A percentile compares a stretch with the other conserved stretches of the same genome.
Evolutionary conservation across 345 rosid genomes (phyloP).

Genomic region (Erucastrum elatum): DNA sequence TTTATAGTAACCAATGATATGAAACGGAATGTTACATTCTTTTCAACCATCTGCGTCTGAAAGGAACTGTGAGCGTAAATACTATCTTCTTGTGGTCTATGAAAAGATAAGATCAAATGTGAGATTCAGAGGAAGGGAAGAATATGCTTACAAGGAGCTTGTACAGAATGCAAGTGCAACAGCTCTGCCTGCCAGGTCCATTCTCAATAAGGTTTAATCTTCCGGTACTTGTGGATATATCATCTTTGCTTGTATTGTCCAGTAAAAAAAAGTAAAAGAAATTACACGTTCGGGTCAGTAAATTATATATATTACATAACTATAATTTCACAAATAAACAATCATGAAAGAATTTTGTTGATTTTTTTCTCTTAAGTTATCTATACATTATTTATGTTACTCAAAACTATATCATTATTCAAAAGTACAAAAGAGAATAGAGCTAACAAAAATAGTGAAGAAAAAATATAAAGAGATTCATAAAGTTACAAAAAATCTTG

Average conservation of each 20-base stretch:
- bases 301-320: too few species aligned
- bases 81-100: background rate
- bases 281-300: too few species aligned
- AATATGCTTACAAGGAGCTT: slow-evolving; percentile 55
- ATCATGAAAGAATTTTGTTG: background rate
- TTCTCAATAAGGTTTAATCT: slow-evolving; percentile 58
- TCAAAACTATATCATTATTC: background rate
- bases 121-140: slow-evolving; percentile 55
- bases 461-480: background rate
- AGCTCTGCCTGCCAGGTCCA: slow-evolving; percentile 56
- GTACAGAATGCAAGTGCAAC: slow-evolving; percentile 50
- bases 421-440: background rate
- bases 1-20: background rate
- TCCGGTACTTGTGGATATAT: slow-evolving; percentile 35
- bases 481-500: background rate
- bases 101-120: slow-evolving; percentile 56
- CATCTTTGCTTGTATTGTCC: background rate
- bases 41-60: slow-evolving; percentile 5
- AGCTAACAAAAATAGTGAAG: background rate
- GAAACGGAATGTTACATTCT: background rate
- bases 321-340: too few species aligned
- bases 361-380: background rate
- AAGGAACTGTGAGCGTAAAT: slow-evolving; percentile 6
- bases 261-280: too few species aligned
- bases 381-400: background rate